Conservation (phyloP, 306 rosid species). For the Sicyos baderoa region DNA sequence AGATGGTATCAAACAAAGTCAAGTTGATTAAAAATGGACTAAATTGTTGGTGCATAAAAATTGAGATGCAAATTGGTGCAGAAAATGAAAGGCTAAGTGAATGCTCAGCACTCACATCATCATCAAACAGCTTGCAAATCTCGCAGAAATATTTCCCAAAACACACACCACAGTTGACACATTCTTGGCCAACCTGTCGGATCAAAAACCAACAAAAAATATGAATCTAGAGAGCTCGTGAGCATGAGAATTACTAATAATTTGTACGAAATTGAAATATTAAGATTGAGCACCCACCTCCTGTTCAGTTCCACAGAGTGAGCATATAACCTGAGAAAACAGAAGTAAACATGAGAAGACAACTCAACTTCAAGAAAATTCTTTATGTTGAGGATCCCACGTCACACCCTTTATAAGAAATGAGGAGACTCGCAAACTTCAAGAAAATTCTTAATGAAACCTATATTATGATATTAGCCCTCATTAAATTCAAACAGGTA, state of each 20-base stretch:
- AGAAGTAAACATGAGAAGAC: not conserved
- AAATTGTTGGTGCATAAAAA: no score
- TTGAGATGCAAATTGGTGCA: no score
- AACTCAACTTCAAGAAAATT: no score
- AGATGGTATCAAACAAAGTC: not conserved
- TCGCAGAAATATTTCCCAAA: slow-evolving; percentile 80
- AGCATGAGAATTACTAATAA: not conserved
- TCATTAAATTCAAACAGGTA: no score
- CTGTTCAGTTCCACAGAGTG: slow-evolving; percentile 75
- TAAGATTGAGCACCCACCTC: slow-evolving; percentile 39
- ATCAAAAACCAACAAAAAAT: slow-evolving; percentile 23
- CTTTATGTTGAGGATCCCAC: no score
- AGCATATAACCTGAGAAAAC: slow-evolving; percentile 57
- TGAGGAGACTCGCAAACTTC: no score
- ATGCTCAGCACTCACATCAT: slow-evolving; percentile 49
- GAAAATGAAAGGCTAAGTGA: slow-evolving; percentile 8
- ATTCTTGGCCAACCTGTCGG: slow-evolving; percentile 64
- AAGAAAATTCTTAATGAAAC: no score
- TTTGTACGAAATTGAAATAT: not conserved
- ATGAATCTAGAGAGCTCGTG: not conserved
- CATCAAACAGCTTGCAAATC: slow-evolving; percentile 74
- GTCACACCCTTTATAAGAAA: no score
- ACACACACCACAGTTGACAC: slow-evolving; percentile 74
- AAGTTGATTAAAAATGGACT: not conserved
- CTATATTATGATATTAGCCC: no score